Conservation (phyloP, 164 flowering plant genomes). For the Magnolia officinalis region DNA sequence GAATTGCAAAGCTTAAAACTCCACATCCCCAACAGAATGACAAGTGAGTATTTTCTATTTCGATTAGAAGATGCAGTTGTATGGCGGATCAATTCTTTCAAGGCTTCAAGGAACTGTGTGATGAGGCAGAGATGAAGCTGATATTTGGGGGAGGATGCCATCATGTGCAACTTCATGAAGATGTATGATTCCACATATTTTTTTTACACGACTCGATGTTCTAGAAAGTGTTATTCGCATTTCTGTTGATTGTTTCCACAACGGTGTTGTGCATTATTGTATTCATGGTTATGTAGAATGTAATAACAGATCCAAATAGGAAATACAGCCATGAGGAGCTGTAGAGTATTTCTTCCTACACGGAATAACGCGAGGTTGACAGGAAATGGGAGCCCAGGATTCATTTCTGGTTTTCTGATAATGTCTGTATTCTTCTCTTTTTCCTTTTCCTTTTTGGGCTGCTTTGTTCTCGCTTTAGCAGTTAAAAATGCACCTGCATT, state of each 20-base stretch:
- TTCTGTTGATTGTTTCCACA: background rate
- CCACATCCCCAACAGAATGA: background rate
- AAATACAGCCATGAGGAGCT: background rate
- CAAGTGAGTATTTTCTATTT: background rate
- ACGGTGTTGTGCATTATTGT: background rate
- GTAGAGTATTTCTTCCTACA: background rate
- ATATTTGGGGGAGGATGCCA: background rate
- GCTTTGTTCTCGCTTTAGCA: too few relatives aligned
- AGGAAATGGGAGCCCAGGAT: background rate
- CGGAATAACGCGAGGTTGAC: background rate
- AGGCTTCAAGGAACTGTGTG: background rate
- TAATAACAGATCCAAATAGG: background rate
- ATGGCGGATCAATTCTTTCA: background rate
- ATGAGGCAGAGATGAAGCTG: background rate
- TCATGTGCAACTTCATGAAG: background rate
- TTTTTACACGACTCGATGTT: background rate
- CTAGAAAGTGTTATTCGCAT: background rate
- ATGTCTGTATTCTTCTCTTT: too few relatives aligned
- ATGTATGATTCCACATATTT: background rate
- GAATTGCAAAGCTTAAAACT: background rate
- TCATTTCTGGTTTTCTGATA: background rate
- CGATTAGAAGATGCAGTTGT: background rate
- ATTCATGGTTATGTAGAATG: background rate
- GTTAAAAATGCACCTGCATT: too few relatives aligned
- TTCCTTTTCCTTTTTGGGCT: too few relatives aligned